Conservation (phyloP, 192 early-diverging fungal genomes). For the Backusella australiensis region DNA sequence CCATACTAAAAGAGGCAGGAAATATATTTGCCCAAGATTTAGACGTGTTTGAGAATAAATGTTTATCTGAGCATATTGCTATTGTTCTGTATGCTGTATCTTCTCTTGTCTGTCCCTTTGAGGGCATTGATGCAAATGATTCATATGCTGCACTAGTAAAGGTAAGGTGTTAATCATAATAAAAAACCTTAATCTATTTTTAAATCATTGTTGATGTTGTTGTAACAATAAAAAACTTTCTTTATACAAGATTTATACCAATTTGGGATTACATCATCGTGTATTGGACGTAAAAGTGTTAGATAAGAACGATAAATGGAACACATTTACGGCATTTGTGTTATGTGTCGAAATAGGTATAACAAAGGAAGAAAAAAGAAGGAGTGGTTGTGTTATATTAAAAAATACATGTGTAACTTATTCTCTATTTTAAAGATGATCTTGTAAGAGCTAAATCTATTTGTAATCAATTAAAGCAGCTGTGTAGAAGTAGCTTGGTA, state of each 20-base stretch:
- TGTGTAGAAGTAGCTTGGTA: background rate
- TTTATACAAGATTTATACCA: background rate
- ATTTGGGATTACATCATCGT: slow-evolving; percentile 3
- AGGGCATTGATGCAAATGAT: background rate
- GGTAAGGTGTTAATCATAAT: background rate
- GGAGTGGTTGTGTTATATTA: background rate
- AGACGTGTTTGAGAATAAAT: background rate
- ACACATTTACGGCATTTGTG: background rate
- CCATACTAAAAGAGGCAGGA: slow-evolving; percentile 12
- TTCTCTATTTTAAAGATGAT: slow-evolving; percentile 4
- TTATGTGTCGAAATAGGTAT: slow-evolving; percentile 14
- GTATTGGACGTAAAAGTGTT: slow-evolving; percentile 8
- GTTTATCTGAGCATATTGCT: background rate
- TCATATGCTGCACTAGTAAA: background rate
- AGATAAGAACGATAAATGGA: background rate
- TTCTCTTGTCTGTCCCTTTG: background rate
- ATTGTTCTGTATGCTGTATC: background rate
- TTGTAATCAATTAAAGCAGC: background rate
- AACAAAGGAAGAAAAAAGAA: background rate
- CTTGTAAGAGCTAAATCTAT: slow-evolving; percentile 9
- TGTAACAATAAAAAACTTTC: slow-evolving; percentile 5
- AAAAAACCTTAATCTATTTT: background rate
- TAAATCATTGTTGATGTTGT: background rate
- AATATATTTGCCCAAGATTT: slow-evolving; percentile 1
- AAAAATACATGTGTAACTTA: background rate